Conservation (phyloP, 176 grass and related monocot genomes). For the Cenchrus purpureus region DNA sequence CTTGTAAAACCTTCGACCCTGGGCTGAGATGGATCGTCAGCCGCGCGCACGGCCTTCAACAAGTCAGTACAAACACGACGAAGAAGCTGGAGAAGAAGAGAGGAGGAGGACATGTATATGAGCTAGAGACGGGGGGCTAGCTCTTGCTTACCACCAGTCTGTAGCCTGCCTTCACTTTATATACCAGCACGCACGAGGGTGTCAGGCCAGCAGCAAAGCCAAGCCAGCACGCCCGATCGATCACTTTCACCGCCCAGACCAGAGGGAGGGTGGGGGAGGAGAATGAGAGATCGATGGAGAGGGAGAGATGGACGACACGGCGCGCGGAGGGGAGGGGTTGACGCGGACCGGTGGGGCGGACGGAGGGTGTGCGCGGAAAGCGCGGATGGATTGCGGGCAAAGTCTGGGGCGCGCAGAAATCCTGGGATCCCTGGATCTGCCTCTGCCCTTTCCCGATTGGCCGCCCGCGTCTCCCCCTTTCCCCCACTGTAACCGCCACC, state of each 20-base stretch:
- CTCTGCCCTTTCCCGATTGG: slow-evolving; percentile 65
- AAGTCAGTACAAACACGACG: neutral
- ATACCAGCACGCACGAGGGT: neutral
- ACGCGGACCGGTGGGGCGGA: slow-evolving; percentile 36
- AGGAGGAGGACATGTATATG: neutral
- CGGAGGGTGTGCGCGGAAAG: slow-evolving; percentile 42
- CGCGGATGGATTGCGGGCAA: slow-evolving; percentile 88
- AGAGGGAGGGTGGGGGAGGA: too few relatives aligned
- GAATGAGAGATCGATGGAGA: neutral
- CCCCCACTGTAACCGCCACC: slow-evolving; percentile 87
- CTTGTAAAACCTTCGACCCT: neutral
- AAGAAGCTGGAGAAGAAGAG: neutral
- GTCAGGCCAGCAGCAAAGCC: neutral
- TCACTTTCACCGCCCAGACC: slow-evolving; percentile 44
- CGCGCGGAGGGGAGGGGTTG: neutral
- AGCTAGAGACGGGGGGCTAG: neutral
- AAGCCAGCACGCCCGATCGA: slow-evolving; percentile 11
- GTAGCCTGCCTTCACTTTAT: slow-evolving; percentile 25
- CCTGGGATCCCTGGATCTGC: slow-evolving; percentile 55
- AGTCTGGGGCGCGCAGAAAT: slow-evolving; percentile 73
- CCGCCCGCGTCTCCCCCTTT: slow-evolving; percentile 46
- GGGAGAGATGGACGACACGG: slow-evolving; percentile 2
- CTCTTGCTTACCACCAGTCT: slow-evolving; percentile 23
- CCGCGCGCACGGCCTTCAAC: neutral
- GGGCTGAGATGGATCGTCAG: neutral